Percentiles rank a stretch among this genome's conserved stretches.
phyloP scores from a whole-genome alignment of 75 land plant species.

The Selaginella tamariscina region DNA sequence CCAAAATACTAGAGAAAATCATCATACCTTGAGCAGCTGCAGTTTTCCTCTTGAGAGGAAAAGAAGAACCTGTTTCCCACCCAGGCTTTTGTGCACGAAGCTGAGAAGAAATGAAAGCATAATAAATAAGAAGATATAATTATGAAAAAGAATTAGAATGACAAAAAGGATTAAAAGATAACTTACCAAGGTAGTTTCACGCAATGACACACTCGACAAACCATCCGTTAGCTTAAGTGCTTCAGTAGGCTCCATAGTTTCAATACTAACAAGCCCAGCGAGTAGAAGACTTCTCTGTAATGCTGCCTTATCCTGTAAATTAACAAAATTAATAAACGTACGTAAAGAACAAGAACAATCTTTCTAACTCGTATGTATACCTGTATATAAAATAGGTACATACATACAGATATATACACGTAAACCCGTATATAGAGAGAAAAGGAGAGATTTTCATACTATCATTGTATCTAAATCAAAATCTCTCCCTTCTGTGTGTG shows the following conservation, averaged over 20 bases:
- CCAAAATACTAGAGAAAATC: no score
- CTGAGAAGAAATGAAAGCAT: conserved; percentile 19
- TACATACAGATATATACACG: conserved; percentile 4
- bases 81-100: conserved; percentile 64
- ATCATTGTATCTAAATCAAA: not conserved
- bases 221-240: conserved; percentile 13
- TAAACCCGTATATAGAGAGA: not conserved
- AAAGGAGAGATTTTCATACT: not conserved
- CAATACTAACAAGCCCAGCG: conserved; percentile 49
- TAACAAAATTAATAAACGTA: not conserved
- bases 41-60: conserved; percentile 46
- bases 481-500: no score
- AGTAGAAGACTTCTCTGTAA: conserved; percentile 45
- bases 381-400: not conserved
- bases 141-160: not conserved
- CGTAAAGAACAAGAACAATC: no score
- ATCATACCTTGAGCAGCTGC: conserved; percentile 12
- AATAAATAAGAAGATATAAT: not conserved
- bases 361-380: no score
- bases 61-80: conserved; percentile 82
- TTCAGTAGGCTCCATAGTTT: conserved; percentile 22
- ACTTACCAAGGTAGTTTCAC: not conserved
- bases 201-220: not conserved
- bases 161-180: not conserved
- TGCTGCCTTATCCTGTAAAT: conserved; percentile 12